phyloP scores from a whole-genome alignment of 345 rosid genomes.

The Arabidopsis arenosa region DNA sequence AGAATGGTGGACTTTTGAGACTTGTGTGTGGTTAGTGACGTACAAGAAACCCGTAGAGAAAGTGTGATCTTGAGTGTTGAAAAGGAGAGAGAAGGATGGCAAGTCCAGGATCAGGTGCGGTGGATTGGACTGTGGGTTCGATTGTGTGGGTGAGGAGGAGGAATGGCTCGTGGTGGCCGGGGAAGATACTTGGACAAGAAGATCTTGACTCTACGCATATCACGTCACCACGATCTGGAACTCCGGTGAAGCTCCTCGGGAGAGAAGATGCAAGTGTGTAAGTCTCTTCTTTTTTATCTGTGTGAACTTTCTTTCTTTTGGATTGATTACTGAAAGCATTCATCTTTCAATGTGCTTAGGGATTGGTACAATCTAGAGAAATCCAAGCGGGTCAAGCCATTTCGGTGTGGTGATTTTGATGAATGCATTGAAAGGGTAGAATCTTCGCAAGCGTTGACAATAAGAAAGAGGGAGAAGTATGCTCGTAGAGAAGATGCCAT shows the following conservation, averaged over 20 bases:
- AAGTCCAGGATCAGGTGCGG: constrained; percentile 58
- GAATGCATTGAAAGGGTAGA: constrained; percentile 94
- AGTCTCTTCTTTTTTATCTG: constrained; percentile 45
- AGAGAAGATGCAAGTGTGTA: constrained; percentile 99
- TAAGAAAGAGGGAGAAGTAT: constrained; percentile 95
- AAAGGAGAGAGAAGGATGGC: constrained; percentile 48
- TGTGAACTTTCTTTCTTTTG: neutral
- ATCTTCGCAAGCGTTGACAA: constrained; percentile 73
- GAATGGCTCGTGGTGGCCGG: constrained; percentile 99
- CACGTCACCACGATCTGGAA: constrained; percentile 90
- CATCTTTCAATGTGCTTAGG: constrained; percentile 45
- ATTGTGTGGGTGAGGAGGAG: constrained; percentile 98
- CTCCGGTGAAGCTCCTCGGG: constrained; percentile 99
- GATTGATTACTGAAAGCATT: constrained; percentile 18
- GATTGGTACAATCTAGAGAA: constrained; percentile 99
- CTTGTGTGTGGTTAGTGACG: constrained; percentile 24
- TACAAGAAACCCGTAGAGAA: constrained; percentile 23
- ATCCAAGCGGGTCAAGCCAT: constrained; percentile 96
- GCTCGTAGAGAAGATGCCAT: constrained; percentile 99
- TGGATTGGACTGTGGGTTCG: constrained; percentile 66
- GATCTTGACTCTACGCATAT: constrained; percentile 80
- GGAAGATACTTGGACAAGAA: constrained; percentile 79
- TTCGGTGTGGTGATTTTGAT: constrained; percentile 97
- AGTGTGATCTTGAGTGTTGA: constrained; percentile 33
- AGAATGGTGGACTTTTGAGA: constrained; percentile 45